Percentiles rank a stretch among this genome's conserved stretches.
Conservation (phyloP, 2,329 filamentous ascomycete species). For the Grosmannia clavigera region DNA sequence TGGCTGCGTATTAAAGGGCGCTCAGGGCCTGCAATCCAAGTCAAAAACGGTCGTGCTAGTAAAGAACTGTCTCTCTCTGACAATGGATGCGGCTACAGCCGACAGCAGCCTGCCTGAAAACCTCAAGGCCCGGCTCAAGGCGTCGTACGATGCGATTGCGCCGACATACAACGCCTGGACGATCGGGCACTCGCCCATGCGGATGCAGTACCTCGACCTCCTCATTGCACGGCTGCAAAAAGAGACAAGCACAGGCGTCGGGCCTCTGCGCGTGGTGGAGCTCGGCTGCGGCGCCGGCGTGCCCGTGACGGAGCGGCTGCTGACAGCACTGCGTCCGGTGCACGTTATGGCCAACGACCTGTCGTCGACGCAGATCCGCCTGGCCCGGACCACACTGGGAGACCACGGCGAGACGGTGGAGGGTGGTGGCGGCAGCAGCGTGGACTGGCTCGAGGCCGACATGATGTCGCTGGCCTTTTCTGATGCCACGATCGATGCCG, state of each 20-base stretch:
- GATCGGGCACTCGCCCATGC: constrained; percentile 17
- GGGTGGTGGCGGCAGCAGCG: no score
- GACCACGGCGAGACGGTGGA: background rate
- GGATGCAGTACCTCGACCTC: constrained; percentile 22
- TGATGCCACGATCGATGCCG: constrained; percentile 28
- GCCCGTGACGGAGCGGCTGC: constrained; percentile 23
- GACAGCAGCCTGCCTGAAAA: background rate
- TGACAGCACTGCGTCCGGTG: constrained; percentile 13
- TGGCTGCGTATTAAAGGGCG: no score
- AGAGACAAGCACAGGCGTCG: background rate
- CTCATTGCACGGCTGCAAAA: constrained; percentile 17
- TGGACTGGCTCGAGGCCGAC: constrained; percentile 23
- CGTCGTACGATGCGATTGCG: constrained; percentile 22
- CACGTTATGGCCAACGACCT: constrained; percentile 28
- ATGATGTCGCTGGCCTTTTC: constrained; percentile 24
- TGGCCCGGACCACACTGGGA: constrained; percentile 18
- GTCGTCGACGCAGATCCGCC: constrained; percentile 24
- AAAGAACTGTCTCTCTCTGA: no score
- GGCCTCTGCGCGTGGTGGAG: constrained; percentile 22
- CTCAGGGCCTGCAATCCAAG: no score
- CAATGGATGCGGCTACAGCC: no score
- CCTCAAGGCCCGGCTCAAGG: constrained; percentile 23
- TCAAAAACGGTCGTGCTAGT: no score
- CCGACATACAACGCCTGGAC: constrained; percentile 28
- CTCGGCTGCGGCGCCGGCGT: constrained; percentile 29